Percentiles rank a stretch among this genome's conserved stretches.
Conservation (phyloP, 139 green algal species). For the Tetradesmus obliquus region DNA sequence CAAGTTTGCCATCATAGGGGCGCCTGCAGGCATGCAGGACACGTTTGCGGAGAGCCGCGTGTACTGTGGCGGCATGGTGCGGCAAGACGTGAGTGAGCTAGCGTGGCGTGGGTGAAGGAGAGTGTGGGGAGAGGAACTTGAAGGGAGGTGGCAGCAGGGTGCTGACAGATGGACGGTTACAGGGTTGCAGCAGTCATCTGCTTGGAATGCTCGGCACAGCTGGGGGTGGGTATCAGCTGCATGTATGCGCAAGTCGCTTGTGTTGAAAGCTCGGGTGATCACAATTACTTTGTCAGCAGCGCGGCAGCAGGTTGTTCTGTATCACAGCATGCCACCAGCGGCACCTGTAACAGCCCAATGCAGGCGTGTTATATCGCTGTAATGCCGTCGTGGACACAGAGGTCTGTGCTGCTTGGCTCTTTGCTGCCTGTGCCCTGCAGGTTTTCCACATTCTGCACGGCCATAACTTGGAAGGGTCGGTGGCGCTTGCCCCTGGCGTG, state of each 20-base stretch:
- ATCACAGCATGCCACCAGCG: no score
- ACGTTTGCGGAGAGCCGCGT: constrained; percentile 53
- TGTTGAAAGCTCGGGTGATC: no score
- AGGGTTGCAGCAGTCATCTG: no score
- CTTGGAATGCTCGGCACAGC: no score
- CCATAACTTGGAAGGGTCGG: constrained; percentile 43
- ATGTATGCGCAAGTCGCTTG: no score
- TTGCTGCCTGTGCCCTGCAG: constrained; percentile 12
- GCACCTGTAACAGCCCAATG: not conserved
- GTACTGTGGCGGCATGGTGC: constrained; percentile 36
- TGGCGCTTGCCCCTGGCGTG: constrained; percentile 51
- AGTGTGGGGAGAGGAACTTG: no score
- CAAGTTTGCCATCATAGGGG: constrained; percentile 50
- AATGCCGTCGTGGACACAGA: not conserved
- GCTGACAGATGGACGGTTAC: no score
- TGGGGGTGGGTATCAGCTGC: no score
- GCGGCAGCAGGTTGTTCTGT: no score
- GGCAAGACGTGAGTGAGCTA: constrained; percentile 35
- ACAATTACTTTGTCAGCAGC: no score
- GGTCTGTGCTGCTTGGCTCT: not conserved
- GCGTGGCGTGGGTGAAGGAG: no score
- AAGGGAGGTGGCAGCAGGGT: no score
- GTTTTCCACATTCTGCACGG: constrained; percentile 62
- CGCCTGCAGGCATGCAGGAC: constrained; percentile 48
- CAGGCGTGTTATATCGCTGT: not conserved